Conservation (phyloP, 257 asterid genomes). For the Petunia secreta region DNA sequence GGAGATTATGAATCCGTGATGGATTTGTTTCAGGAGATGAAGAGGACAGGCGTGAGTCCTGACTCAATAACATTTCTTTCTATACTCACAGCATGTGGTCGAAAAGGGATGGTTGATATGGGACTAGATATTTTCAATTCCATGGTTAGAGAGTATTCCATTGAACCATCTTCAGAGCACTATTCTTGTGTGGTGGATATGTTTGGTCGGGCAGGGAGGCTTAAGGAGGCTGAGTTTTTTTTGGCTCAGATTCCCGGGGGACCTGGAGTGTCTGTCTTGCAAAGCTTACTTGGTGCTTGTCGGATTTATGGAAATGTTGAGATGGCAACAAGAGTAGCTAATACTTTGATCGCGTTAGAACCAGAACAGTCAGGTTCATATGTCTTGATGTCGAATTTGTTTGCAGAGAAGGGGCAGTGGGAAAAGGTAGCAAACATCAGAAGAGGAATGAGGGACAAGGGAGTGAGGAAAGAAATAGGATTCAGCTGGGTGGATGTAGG, state of each 20-base stretch:
- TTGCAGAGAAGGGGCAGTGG: conserved; percentile 95
- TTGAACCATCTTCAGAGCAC: conserved; percentile 73
- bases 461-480: conserved; percentile 78
- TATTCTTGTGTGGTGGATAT: conserved; percentile 83
- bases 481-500: conserved; percentile 94
- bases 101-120: conserved; percentile 69
- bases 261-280: conserved; percentile 76
- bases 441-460: conserved; percentile 71
- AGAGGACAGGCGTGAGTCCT: conserved; percentile 58
- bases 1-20: conserved; percentile 79
- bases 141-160: conserved; percentile 54
- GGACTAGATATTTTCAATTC: conserved; percentile 68
- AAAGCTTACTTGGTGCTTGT: conserved; percentile 85
- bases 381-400: conserved; percentile 86
- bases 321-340: conserved; percentile 63
- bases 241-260: conserved; percentile 72
- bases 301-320: conserved; percentile 71
- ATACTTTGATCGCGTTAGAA: conserved; percentile 64
- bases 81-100: conserved; percentile 77
- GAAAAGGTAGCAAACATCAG: conserved; percentile 77
- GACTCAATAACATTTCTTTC: conserved; percentile 89
- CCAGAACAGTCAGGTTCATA: conserved; percentile 81
- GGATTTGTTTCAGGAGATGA: conserved; percentile 67
- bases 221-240: conserved; percentile 75
- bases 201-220: conserved; percentile 87